Evolutionary conservation across 371 early-diverging fungal genomes (phyloP).

Genomic region (Mucor sp.): DNA sequence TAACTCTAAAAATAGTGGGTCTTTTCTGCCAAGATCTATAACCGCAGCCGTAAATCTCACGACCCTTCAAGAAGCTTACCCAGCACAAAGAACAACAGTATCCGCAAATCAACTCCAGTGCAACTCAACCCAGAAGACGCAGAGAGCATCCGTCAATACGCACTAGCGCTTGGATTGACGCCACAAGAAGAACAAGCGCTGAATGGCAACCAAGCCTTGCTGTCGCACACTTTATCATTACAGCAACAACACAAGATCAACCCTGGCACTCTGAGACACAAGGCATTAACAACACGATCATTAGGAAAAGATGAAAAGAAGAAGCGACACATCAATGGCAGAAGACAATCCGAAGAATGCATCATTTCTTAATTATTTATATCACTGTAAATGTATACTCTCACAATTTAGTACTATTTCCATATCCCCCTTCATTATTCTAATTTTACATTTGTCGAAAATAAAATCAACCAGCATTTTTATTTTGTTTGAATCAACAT

Average conservation of each 20-base stretch:
- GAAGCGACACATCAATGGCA: conserved; percentile 12
- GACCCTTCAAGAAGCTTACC: not conserved
- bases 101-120: conserved; percentile 20
- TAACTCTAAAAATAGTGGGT: conserved; percentile 7
- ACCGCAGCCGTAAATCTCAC: conserved; percentile 16
- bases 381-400: not conserved
- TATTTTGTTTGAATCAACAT: conserved; percentile 5
- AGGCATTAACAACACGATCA: conserved; percentile 6
- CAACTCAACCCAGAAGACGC: conserved; percentile 28
- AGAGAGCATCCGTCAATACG: conserved; percentile 40
- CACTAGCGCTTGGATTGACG: conserved; percentile 39
- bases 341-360: conserved; percentile 30
- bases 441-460: not conserved
- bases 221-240: conserved; percentile 41
- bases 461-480: not conserved
- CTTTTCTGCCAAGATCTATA: conserved; percentile 27
- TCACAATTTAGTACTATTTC: not conserved
- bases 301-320: conserved; percentile 17
- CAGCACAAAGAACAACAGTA: conserved; percentile 21
- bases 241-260: conserved; percentile 24
- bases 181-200: conserved; percentile 43
- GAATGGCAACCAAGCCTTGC: conserved; percentile 38
- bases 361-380: conserved; percentile 14
- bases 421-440: not conserved
- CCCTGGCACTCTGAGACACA: conserved; percentile 17